phyloP scores from a whole-genome alignment of 768 basidiomycete genomes.

The Agrocybe chaxingu region DNA sequence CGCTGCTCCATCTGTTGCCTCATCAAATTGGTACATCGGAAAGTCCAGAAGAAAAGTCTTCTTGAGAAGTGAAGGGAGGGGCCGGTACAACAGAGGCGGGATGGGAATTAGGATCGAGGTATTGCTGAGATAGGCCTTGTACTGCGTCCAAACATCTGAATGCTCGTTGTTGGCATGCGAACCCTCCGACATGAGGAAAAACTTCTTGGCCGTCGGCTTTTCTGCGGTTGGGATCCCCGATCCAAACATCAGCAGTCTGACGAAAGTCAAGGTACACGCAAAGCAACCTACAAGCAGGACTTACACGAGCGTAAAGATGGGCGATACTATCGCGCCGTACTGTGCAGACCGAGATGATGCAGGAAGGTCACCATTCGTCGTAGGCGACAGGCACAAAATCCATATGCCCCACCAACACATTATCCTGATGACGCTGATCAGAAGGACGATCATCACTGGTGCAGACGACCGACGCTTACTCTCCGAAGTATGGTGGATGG shows the following conservation, averaged over 20 bases:
- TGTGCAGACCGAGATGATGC: conserved; percentile 49
- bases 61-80: conserved; percentile 51
- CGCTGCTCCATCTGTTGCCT: conserved; percentile 41
- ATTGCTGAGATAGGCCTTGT: conserved; percentile 49
- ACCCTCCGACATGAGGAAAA: conserved; percentile 50
- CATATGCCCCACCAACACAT: conserved; percentile 68
- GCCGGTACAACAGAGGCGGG: conserved; percentile 51
- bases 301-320: conserved; percentile 63
- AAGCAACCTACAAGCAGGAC: conserved; percentile 15
- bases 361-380: conserved; percentile 40
- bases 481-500: conserved; percentile 72
- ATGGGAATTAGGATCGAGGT: conserved; percentile 64
- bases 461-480: conserved; percentile 35
- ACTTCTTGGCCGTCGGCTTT: conserved; percentile 60
- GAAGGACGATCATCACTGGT: neutral
- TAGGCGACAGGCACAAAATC: conserved; percentile 57
- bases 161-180: conserved; percentile 26
- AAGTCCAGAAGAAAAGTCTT: conserved; percentile 57
- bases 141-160: conserved; percentile 44
- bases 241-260: conserved; percentile 58
- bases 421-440: conserved; percentile 31
- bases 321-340: conserved; percentile 57
- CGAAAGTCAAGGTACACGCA: neutral
- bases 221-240: conserved; percentile 71
- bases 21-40: conserved; percentile 58